Percentiles rank a stretch among this genome's conserved stretches.
Conservation (phyloP, 805 yeast genomes). For the Saccharomyces eubayanus region DNA sequence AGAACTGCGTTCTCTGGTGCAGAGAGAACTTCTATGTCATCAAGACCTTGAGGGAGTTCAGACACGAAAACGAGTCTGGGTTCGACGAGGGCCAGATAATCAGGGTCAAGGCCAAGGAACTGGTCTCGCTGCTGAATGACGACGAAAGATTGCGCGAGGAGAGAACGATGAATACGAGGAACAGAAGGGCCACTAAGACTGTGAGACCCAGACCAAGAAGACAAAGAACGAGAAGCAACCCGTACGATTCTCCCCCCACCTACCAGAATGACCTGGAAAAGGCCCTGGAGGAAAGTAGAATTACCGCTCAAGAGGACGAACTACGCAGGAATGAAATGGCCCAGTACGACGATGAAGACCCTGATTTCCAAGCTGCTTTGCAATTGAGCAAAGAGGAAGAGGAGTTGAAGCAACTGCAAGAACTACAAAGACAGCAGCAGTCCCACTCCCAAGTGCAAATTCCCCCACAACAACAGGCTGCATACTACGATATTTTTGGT, state of each 20-base stretch:
- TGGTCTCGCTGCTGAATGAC: slow-evolving; percentile 70
- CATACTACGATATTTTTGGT: slow-evolving; percentile 23
- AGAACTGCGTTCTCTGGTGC: slow-evolving; percentile 85
- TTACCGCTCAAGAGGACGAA: slow-evolving; percentile 80
- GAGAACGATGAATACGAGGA: slow-evolving; percentile 37
- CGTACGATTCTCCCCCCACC: slow-evolving; percentile 29
- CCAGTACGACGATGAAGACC: slow-evolving; percentile 18
- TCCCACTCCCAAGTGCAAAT: slow-evolving; percentile 5
- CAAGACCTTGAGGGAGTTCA: slow-evolving; percentile 86
- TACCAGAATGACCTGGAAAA: slow-evolving; percentile 69
- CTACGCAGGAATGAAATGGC: slow-evolving; percentile 37
- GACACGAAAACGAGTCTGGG: slow-evolving; percentile 66
- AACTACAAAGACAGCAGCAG: slow-evolving; percentile 19
- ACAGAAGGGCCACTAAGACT: slow-evolving; percentile 33
- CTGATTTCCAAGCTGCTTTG: slow-evolving; percentile 26
- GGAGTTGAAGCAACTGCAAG: slow-evolving; percentile 26
- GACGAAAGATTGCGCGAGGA: slow-evolving; percentile 73
- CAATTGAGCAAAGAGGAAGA: slow-evolving; percentile 28
- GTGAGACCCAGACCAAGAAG: slow-evolving; percentile 31
- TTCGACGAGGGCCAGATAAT: slow-evolving; percentile 82
- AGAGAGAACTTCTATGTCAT: slow-evolving; percentile 80
- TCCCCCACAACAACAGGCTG: slow-evolving; percentile 11
- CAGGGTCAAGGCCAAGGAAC: slow-evolving; percentile 83
- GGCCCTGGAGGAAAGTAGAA: slow-evolving; percentile 72
- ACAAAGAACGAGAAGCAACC: slow-evolving; percentile 18